Evolutionary conservation across 257 asterid species (phyloP).

Genomic region (Rhazya stricta): DNA sequence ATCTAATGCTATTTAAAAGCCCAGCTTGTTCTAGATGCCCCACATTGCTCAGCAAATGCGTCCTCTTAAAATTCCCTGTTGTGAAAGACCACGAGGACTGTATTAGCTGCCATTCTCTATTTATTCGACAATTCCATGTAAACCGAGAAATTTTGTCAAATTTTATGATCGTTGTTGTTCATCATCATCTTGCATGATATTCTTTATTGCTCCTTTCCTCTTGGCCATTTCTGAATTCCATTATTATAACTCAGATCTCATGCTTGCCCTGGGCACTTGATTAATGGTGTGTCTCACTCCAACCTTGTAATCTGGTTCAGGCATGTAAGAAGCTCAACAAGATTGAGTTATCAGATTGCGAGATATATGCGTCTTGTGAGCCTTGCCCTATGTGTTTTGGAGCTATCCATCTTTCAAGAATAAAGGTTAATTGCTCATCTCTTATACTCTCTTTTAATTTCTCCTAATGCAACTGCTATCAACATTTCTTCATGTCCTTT

Average conservation of each 20-base stretch:
- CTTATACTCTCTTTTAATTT: not conserved
- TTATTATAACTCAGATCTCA: slow-evolving; percentile 3
- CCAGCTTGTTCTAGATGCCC: not conserved
- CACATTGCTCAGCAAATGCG: no score
- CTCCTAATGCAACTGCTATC: not conserved
- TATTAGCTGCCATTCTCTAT: not conserved
- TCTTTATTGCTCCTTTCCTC: not conserved
- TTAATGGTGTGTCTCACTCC: not conserved
- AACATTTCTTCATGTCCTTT: no score
- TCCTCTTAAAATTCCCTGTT: not conserved
- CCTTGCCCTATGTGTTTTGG: slow-evolving; percentile 99
- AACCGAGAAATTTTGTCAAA: no score
- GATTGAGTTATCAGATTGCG: slow-evolving; percentile 92
- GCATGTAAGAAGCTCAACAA: slow-evolving; percentile 92
- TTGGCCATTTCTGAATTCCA: not conserved
- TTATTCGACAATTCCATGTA: no score
- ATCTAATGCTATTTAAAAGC: no score
- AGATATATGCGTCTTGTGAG: slow-evolving; percentile 94
- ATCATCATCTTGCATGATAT: not conserved
- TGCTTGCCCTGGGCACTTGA: not conserved
- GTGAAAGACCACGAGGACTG: not conserved
- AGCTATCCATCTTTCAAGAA: slow-evolving; percentile 95
- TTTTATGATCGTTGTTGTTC: no score
- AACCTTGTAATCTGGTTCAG: slow-evolving; percentile 34
- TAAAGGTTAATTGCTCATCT: slow-evolving; percentile 47